These are phyloP conservation scores for Rutstroemia sp. DNA, from an alignment of 2,329 filamentous ascomycete species.

Conservation along the genomic window DNA sequence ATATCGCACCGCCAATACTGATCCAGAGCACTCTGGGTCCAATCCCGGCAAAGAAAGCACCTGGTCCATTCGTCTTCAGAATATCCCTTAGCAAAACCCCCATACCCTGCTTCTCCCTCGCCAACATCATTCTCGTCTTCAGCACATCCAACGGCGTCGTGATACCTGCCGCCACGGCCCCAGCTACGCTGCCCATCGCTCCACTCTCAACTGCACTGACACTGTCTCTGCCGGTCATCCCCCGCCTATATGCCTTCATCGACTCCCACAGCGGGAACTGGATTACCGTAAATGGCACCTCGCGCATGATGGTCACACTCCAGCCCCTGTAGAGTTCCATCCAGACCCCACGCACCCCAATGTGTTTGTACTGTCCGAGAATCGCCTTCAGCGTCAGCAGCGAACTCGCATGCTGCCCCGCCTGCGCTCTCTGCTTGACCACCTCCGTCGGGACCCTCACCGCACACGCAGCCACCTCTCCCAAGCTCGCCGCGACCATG, in stretches of 20 bases:
- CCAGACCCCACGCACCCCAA: slow-evolving; percentile 55
- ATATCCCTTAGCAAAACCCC: slow-evolving; percentile 56
- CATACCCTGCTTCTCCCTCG: slow-evolving; percentile 56
- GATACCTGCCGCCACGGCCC: slow-evolving; percentile 75
- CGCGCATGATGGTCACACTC: slow-evolving; percentile 85
- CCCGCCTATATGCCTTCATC: slow-evolving; percentile 66
- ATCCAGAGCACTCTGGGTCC: slow-evolving; percentile 92
- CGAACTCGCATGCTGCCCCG: slow-evolving; percentile 68
- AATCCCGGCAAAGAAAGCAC: slow-evolving; percentile 67
- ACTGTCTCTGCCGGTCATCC: slow-evolving; percentile 35
- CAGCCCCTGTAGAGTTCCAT: slow-evolving; percentile 86
- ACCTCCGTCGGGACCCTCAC: slow-evolving; percentile 94
- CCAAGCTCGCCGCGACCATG: slow-evolving; percentile 78
- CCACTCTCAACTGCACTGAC: slow-evolving; percentile 73
- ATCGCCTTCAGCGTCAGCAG: slow-evolving; percentile 64
- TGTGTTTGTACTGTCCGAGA: slow-evolving; percentile 37
- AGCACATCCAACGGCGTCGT: slow-evolving; percentile 94
- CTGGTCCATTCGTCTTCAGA: slow-evolving; percentile 52
- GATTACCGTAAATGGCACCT: slow-evolving; percentile 94
- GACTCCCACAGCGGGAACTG: slow-evolving; percentile 97
- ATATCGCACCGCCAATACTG: slow-evolving; percentile 86
- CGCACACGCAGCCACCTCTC: slow-evolving; percentile 87
- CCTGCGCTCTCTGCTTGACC: slow-evolving; percentile 93
- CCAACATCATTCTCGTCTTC: slow-evolving; percentile 95
- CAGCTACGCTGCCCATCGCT: slow-evolving; percentile 74